These are phyloP conservation scores for Hexamita inflata DNA, from an alignment of 208 protist genomes.

Conservation along the genomic window DNA sequence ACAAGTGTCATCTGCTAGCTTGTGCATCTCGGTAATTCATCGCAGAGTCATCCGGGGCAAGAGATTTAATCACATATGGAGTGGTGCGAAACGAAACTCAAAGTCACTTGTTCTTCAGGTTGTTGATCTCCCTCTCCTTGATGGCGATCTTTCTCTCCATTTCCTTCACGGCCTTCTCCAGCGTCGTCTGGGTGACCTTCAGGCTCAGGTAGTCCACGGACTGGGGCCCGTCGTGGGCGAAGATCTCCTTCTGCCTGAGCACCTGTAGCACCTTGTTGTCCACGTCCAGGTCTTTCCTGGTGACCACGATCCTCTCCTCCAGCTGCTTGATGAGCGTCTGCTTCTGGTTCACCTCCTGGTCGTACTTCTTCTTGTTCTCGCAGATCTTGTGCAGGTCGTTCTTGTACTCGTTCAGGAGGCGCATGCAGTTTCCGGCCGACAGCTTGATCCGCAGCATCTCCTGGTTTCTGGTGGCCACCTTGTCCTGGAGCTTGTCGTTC, in stretches of 20 bases:
- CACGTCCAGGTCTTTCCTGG: not conserved
- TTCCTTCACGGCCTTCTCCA: slow-evolving; percentile 8
- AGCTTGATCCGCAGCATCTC: slow-evolving; percentile 75
- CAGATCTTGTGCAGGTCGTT: slow-evolving; percentile 61
- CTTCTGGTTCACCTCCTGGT: slow-evolving; percentile 55
- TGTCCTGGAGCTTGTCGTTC: slow-evolving; percentile 75
- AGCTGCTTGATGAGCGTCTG: not conserved
- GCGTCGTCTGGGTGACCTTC: not conserved
- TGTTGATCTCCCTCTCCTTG: not conserved
- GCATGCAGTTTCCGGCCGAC: slow-evolving; percentile 70
- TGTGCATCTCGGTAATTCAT: too few relatives aligned
- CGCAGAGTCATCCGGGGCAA: too few relatives aligned
- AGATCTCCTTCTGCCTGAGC: slow-evolving; percentile 15
- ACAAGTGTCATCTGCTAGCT: too few relatives aligned
- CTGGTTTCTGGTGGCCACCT: slow-evolving; percentile 71
- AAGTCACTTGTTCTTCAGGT: too few relatives aligned
- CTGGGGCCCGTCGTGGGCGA: not conserved
- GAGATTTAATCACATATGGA: too few relatives aligned
- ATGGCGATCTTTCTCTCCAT: slow-evolving; percentile 1
- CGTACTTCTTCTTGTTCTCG: slow-evolving; percentile 59
- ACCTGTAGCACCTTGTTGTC: not conserved
- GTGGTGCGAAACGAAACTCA: too few relatives aligned
- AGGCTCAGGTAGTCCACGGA: slow-evolving; percentile 6
- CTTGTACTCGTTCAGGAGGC: slow-evolving; percentile 66
- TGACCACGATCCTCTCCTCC: not conserved